Percentiles rank a stretch among this genome's conserved stretches.
Conservation (phyloP, 108 stramenopile genomes). For the Cyclotella choctawhatcheeana region DNA sequence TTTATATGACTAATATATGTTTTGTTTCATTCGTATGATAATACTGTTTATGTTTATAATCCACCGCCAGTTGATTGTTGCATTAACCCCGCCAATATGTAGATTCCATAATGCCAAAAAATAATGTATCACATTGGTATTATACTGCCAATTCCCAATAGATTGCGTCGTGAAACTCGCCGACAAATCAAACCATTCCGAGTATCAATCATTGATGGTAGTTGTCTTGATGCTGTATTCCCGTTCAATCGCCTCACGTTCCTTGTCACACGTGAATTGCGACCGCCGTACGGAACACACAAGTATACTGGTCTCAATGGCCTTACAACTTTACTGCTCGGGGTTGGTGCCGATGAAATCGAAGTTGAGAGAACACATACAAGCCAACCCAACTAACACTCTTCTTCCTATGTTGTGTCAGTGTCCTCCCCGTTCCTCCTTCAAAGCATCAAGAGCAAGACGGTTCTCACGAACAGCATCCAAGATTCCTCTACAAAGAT, state of each 20-base stretch:
- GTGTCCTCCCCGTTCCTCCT: constrained; percentile 93
- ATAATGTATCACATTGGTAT: constrained; percentile 96
- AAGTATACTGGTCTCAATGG: constrained; percentile 94
- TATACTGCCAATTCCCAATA: constrained; percentile 96
- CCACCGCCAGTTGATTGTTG: no score
- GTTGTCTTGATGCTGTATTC: constrained; percentile 95
- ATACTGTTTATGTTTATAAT: no score
- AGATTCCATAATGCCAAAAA: constrained; percentile 95
- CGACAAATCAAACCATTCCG: constrained; percentile 94
- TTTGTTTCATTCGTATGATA: no score
- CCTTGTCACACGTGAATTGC: constrained; percentile 94
- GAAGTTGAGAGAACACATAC: constrained; percentile 90
- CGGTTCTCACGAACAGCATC: no score
- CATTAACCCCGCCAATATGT: no score
- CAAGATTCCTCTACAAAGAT: no score
- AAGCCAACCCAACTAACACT: constrained; percentile 96
- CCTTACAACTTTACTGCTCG: constrained; percentile 92
- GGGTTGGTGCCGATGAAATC: constrained; percentile 99
- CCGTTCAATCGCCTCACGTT: constrained; percentile 90
- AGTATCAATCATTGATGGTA: constrained; percentile 97
- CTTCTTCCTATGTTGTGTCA: constrained; percentile 97
- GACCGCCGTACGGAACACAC: constrained; percentile 89
- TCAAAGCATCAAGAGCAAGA: no score
- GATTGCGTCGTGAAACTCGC: constrained; percentile 93
- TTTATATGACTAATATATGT: no score